A percentile compares a stretch with the other conserved stretches of the same genome.
These are phyloP conservation scores for Silene noctiflora DNA, from an alignment of 179 eudicot species.

Conservation along the genomic window DNA sequence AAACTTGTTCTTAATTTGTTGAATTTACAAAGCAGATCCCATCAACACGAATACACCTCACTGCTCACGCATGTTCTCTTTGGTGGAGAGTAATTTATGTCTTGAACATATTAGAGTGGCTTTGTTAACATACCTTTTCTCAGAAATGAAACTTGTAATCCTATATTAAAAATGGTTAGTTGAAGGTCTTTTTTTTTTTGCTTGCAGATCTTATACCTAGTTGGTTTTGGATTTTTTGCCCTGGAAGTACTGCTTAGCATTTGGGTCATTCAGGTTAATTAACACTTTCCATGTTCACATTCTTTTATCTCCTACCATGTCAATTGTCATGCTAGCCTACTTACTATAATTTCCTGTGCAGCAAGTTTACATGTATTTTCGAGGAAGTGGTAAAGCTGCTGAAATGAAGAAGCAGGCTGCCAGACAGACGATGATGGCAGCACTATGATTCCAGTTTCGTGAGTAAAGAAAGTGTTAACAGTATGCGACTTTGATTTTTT, in stretches of 20 bases:
- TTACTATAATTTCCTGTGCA: conserved; percentile 12
- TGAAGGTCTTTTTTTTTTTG: background rate
- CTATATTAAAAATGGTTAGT: background rate
- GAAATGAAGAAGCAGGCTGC: conserved; percentile 56
- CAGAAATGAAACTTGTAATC: background rate
- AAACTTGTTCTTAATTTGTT: background rate
- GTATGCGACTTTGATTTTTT: background rate
- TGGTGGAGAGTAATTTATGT: background rate
- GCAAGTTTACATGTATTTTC: conserved; percentile 63
- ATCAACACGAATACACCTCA: background rate
- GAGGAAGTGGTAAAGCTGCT: conserved; percentile 62
- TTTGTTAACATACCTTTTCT: background rate
- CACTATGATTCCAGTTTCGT: conserved; percentile 24
- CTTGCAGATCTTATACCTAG: conserved; percentile 27
- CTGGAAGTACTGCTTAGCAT: conserved; percentile 32
- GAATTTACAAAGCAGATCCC: background rate
- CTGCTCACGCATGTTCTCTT: background rate
- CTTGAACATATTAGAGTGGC: background rate
- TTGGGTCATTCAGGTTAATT: conserved; percentile 37
- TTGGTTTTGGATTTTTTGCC: conserved; percentile 30
- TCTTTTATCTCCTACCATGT: conserved; percentile 6
- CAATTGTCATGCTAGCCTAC: background rate
- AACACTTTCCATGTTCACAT: background rate
- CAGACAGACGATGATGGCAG: conserved; percentile 56
- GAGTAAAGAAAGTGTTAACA: conserved; percentile 18